Base-by-base conservation (phyloP, 768 basidiomycete genomes). In the Rhizopogon roseolus region DNA sequence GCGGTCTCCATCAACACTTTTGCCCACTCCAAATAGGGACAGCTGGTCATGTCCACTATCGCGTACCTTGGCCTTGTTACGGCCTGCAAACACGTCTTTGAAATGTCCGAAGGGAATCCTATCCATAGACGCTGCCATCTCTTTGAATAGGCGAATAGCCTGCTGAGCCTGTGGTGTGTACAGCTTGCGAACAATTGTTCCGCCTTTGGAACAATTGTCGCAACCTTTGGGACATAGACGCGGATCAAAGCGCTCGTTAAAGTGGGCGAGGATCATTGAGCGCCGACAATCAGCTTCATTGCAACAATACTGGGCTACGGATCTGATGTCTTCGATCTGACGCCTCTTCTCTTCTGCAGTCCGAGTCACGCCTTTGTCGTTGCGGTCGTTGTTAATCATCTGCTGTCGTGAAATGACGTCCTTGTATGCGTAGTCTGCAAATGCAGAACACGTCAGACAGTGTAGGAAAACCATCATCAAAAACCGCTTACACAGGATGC, bases 241-340 rank as follows among this genome's bases (percentile, higher is more conserved):
- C 32, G 78, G 72, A 55, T 86, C 79, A 69, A 98, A 98, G 8
- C 73, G 73, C 66, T 99, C 91, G 57, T 82, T 84, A 61, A 97
- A 98, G 68, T 91, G 90, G n/a, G 80, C 78, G 16, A 99, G 80
- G n/a, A 98, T 74, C 60, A 92, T 90, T 5, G 81, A 77, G 3
- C 97, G 86, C 13, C 97, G 85, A 63, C 97, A 99, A 59, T 90
- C 88, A 27, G 85, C 81, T 48, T 82, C 77, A 68, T 97, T 93
- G 54, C 71, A 65, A 68, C 91, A 94, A 70, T 86, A 99, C 54
- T 81, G 73, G n/a, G 85, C 76, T 49, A 99, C 91, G 13, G 79
- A 79, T 2, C 76, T 73, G 32, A 88, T 76, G 10, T 83, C 85
- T 2, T 78, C 78, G 50, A 78, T 73, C 64, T 90, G 88, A 14